Evolutionary conservation across 768 basidiomycete species (phyloP).

Genomic region (Wakefieldia striispora): DNA sequence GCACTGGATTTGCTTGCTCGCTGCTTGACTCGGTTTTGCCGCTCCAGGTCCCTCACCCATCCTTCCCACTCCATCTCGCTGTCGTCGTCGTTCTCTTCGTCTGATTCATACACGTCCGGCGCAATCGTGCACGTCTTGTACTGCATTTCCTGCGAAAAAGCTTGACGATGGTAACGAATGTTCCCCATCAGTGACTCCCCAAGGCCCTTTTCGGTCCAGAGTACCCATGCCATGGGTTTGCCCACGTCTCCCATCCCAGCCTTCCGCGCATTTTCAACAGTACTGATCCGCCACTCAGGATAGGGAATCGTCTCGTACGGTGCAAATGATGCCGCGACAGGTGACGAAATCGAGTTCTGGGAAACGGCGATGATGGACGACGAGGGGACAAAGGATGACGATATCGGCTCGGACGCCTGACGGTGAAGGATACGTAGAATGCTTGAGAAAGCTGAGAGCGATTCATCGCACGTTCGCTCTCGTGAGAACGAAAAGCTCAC

Average conservation of each 20-base stretch:
- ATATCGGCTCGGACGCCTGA: slow-evolving; percentile 31
- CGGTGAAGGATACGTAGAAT: slow-evolving; percentile 55
- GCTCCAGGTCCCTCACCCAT: slow-evolving; percentile 58
- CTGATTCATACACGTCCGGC: slow-evolving; percentile 18
- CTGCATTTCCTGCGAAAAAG: slow-evolving; percentile 23
- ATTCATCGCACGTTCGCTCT: background rate
- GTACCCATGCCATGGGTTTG: slow-evolving; percentile 49
- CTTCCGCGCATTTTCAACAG: slow-evolving; percentile 49
- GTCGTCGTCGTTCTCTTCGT: slow-evolving; percentile 40
- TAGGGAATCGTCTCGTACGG: slow-evolving; percentile 46
- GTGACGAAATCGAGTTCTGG: slow-evolving; percentile 23
- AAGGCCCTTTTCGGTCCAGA: slow-evolving; percentile 31
- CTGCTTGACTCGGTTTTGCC: slow-evolving; percentile 30
- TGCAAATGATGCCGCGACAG: slow-evolving; percentile 17
- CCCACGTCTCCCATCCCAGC: slow-evolving; percentile 60
- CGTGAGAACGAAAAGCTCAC: slow-evolving; percentile 19
- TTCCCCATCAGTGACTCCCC: slow-evolving; percentile 21
- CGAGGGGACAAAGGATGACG: slow-evolving; percentile 43
- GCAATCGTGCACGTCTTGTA: slow-evolving; percentile 14
- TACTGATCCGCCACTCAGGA: slow-evolving; percentile 62
- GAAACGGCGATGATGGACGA: slow-evolving; percentile 58
- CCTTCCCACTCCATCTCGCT: slow-evolving; percentile 67
- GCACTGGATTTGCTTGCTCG: background rate
- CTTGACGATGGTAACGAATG: slow-evolving; percentile 22
- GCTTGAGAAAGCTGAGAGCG: slow-evolving; percentile 41